These are phyloP conservation scores for Cladochytrium replicatum DNA, from an alignment of 192 early-diverging fungal genomes.

Conservation along the genomic window DNA sequence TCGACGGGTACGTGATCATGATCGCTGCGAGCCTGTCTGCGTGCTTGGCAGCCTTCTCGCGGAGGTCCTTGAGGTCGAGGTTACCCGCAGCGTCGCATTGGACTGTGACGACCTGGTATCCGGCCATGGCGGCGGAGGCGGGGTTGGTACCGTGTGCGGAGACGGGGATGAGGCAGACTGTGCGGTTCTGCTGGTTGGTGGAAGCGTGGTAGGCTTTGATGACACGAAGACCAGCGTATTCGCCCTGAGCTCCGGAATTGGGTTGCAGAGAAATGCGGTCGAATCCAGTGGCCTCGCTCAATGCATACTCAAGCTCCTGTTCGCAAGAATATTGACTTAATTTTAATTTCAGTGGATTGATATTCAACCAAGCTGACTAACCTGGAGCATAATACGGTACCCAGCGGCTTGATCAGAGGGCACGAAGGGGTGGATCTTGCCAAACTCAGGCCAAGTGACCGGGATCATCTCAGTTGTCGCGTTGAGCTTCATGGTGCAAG, in stretches of 20 bases:
- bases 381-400: conserved; percentile 73
- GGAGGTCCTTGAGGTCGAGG: conserved; percentile 83
- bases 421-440: conserved; percentile 92
- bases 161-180: conserved; percentile 93
- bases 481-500: conserved; percentile 99
- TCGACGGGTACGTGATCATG: conserved; percentile 99
- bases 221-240: conserved; percentile 91
- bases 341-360: background rate
- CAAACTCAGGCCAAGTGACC: conserved; percentile 97
- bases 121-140: conserved; percentile 95
- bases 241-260: conserved; percentile 98
- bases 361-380: background rate
- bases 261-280: conserved; percentile 90
- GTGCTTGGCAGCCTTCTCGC: conserved; percentile 80
- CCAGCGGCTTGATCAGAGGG: conserved; percentile 90
- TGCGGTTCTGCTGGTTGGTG: conserved; percentile 70
- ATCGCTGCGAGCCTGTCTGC: conserved; percentile 79
- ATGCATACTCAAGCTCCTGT: conserved; percentile 79
- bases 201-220: conserved; percentile 90
- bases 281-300: conserved; percentile 89
- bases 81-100: conserved; percentile 89
- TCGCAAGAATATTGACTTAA: background rate
- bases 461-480: conserved; percentile 99
- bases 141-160: conserved; percentile 99
- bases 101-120: conserved; percentile 85